Evolutionary conservation across 257 asterid genomes (phyloP), one percentile per base, ranked within the genome.

Genomic region (Solanum pimpinellifolium): DNA sequence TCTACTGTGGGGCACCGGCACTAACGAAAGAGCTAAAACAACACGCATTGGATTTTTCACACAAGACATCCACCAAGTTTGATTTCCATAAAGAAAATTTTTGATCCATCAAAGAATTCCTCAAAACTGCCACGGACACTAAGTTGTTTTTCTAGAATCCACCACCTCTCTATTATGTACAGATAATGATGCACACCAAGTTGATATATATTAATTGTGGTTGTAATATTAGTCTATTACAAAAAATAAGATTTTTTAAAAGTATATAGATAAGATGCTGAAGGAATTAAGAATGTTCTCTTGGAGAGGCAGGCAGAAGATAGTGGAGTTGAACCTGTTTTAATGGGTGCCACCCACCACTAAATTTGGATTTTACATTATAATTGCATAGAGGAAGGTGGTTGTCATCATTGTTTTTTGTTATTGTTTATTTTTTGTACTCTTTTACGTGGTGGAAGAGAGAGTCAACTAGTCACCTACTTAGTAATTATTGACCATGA

Each of bases 1-100:
- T 96, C 88, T 96, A 96, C 83, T 96, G 99, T 90, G 99, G 99
- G 89, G 98, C 97, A 68, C 98, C 99, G 59, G 92, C 96, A 90
- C 98, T 92, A 1, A 93, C 94, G 87, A 91, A 91, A 29, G 97
- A 94, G 59, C 84, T 96, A 42, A 91, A 87, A 88, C 92, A 93
- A 49, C 92, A 95, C 46, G 97, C 99, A 21, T 91, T 86, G 83
- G 96, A 95, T 89, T 95, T 96, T 83, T 89, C 98, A 27, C 98
- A 91, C 91, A 94, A 88, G 84, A 93, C 98, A 84, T 83, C 93
- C 84, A 94, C 99, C 90, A 95, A 91, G 90, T 96, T 96, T 87
- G 98, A 95, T 68, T 96, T 96, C 93, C 98, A 94, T 88, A 96
- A 96, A 88, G 98, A 94, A 85, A 96, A 94, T 91, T 96, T 94